phyloP scores from a whole-genome alignment of 345 rosid species.

The Trapa incisa region DNA sequence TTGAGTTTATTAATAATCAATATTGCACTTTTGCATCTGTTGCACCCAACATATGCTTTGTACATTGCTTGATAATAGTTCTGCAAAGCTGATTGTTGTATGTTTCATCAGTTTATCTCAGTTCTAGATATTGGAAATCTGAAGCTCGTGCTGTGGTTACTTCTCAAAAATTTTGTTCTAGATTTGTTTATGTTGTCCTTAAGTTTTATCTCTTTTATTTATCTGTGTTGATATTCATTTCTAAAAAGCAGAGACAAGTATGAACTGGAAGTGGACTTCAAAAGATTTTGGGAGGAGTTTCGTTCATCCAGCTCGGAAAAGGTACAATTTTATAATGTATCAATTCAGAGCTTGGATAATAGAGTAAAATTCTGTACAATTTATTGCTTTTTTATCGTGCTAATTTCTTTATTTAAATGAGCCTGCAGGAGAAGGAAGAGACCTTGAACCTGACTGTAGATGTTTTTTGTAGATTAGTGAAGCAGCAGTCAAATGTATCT shows the following conservation, averaged over 20 bases:
- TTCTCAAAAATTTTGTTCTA: neutral
- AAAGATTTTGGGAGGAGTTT: slow-evolving; percentile 97
- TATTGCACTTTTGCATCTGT: neutral
- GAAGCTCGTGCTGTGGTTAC: neutral
- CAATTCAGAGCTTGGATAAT: neutral
- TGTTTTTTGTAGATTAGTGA: slow-evolving; percentile 96
- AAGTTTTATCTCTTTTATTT: neutral
- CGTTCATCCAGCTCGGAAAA: slow-evolving; percentile 95
- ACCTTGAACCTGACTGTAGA: slow-evolving; percentile 85
- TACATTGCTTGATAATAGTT: neutral
- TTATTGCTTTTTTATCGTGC: neutral
- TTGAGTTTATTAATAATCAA: neutral
- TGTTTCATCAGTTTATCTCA: neutral
- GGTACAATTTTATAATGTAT: slow-evolving; percentile 26
- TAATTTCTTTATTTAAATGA: slow-evolving; percentile 19
- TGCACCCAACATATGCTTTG: neutral
- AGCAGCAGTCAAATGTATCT: slow-evolving; percentile 83
- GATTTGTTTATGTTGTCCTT: neutral
- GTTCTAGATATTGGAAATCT: neutral
- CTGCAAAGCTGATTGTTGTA: neutral
- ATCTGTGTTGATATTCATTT: neutral
- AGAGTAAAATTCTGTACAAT: neutral
- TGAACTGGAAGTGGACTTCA: slow-evolving; percentile 96
- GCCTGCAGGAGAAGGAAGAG: slow-evolving; percentile 94
- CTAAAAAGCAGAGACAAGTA: slow-evolving; percentile 48